These are phyloP conservation scores for Monosporascus sp. DNA, from an alignment of 2,329 filamentous ascomycete species.

Conservation along the genomic window DNA sequence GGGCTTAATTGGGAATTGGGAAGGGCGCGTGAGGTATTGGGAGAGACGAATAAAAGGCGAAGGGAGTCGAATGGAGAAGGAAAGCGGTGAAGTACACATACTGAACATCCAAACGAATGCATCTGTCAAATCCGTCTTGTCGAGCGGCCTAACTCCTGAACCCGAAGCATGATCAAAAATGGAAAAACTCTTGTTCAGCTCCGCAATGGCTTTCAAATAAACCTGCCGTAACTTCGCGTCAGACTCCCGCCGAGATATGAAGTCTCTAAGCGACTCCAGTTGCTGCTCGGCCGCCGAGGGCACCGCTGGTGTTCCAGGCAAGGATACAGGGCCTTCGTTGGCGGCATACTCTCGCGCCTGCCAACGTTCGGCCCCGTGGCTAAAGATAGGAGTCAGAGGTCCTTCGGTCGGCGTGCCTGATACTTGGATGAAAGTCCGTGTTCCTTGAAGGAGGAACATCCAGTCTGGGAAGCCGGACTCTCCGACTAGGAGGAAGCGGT, in stretches of 20 bases:
- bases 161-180: not conserved
- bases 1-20: too few relatives aligned
- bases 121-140: conserved; percentile 12
- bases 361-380: conserved; percentile 3
- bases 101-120: conserved; percentile 27
- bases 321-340: not conserved
- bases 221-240: not conserved
- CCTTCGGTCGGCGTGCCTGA: not conserved
- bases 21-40: too few relatives aligned
- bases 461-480: conserved; percentile 17
- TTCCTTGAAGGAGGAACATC: conserved; percentile 17
- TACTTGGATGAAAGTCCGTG: conserved; percentile 5
- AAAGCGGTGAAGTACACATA: too few relatives aligned
- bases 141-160: too few relatives aligned
- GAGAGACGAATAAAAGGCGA: too few relatives aligned
- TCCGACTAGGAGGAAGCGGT: conserved; percentile 6
- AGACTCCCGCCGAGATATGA: not conserved
- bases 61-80: too few relatives aligned
- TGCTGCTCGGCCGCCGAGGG: too few relatives aligned
- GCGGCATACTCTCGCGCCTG: not conserved
- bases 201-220: conserved; percentile 5
- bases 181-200: conserved; percentile 8
- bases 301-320: not conserved
- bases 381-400: conserved; percentile 7
- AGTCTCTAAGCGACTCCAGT: not conserved